Base-by-base conservation (phyloP, 2,329 filamentous ascomycete genomes). In the Hymenoscyphus scutula region DNA sequence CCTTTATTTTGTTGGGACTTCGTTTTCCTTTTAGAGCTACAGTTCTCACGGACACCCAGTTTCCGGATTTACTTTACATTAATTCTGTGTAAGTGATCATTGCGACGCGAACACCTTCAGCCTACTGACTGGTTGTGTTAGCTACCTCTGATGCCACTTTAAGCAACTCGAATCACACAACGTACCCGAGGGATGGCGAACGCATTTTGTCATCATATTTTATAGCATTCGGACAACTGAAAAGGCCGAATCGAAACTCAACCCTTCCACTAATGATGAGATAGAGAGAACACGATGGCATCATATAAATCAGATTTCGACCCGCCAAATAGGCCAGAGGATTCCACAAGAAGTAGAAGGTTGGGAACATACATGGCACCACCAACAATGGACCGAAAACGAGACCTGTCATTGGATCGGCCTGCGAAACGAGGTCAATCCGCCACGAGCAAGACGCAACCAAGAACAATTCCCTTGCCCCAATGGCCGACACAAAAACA, bases 281-380 rank as follows among this genome's bases (percentile, higher is more conserved):
- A 59, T 65, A 68, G 62, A 58, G 63, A 62, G 70, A 70, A 53
- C n/a, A 77, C 62, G 65, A 81, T 81, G 79, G 77, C 78, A 73
- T 77, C 78, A 70, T 72, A 75, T 61, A 76, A 74, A 70, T 72
- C 72, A 64, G 75, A 75, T 61, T 77, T 75, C 67, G 77, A 78
- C 62, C 73, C 79, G 57, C 77, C 77, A 13, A 69, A 75, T 62
- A 75, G 77, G 63, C 75, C 78, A 67, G 73, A 72, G 41, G 77
- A 80, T 56, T 71, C 74, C 58, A 67, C 72, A 67, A 70, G 74
- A 62, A 67, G 71, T 17, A 72, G 70, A 64, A 73, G 70, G 59
- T 55, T 69, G 32, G 68, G 67, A 53, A 63, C 64, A 62, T 70
- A 70, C 45, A 66, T 80, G 77, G 62, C 77, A 78, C 78, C 77